These are phyloP conservation scores for Marasmius tenuissimus DNA, from an alignment of 1,284 basidiomycete species.

Conservation along the genomic window DNA sequence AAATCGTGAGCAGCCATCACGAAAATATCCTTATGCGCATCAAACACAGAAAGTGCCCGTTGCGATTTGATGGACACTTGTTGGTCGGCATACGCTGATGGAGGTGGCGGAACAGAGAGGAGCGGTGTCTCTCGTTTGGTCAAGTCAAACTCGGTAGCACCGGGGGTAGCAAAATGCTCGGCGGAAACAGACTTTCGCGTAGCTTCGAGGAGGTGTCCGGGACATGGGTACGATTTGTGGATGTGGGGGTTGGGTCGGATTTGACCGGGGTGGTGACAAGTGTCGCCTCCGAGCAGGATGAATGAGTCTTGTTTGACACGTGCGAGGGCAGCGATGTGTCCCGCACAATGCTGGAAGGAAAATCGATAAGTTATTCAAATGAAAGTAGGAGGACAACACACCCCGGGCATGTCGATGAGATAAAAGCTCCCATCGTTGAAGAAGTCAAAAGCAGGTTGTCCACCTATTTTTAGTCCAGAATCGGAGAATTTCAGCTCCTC, in stretches of 20 bases:
- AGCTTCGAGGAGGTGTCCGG: conserved; percentile 11
- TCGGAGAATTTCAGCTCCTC: conserved; percentile 16
- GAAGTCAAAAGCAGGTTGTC: conserved; percentile 17
- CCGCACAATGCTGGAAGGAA: conserved; percentile 8
- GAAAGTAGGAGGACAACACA: background rate
- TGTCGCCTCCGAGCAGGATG: conserved; percentile 22
- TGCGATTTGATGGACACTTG: background rate
- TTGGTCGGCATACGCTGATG: conserved; percentile 5
- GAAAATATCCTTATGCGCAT: conserved; percentile 20
- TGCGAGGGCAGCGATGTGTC: conserved; percentile 21
- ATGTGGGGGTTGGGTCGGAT: conserved; percentile 19
- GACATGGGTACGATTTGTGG: conserved; percentile 15
- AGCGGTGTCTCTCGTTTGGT: conserved; percentile 10
- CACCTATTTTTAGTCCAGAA: conserved; percentile 15
- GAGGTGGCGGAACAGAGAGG: conserved; percentile 5
- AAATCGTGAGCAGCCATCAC: conserved; percentile 21
- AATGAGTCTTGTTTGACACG: conserved; percentile 20
- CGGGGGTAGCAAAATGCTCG: conserved; percentile 11
- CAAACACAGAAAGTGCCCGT: conserved; percentile 14
- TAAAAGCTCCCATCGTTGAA: conserved; percentile 23
- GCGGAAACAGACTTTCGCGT: conserved; percentile 12
- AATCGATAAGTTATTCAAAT: background rate
- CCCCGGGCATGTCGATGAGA: conserved; percentile 20
- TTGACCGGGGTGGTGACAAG: conserved; percentile 21
- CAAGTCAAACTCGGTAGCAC: conserved; percentile 10